Conservation (phyloP, 345 rosid genomes). For the Laguncularia racemosa region DNA sequence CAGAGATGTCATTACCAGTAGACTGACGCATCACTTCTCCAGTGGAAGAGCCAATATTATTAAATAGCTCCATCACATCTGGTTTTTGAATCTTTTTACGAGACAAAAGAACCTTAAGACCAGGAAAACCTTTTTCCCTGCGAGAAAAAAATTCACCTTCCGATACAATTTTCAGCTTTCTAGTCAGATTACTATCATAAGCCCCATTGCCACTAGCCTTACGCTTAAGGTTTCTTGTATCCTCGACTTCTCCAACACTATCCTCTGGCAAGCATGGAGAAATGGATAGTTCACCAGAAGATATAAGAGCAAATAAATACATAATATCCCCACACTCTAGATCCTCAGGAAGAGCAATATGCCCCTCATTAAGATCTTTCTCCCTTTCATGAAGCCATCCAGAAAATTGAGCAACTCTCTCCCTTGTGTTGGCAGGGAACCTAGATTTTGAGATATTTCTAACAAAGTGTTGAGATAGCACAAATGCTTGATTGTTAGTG, state of each 20-base stretch:
- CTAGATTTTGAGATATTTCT: constrained; percentile 64
- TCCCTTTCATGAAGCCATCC: constrained; percentile 56
- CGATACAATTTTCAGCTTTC: constrained; percentile 47
- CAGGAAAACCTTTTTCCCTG: constrained; percentile 93
- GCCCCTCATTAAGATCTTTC: constrained; percentile 47
- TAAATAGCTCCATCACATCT: constrained; percentile 44
- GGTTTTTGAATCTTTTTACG: constrained; percentile 35
- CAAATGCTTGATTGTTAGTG: constrained; percentile 64
- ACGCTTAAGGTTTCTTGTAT: constrained; percentile 64
- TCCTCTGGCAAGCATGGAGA: constrained; percentile 68
- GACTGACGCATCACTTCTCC: constrained; percentile 10
- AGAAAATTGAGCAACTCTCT: constrained; percentile 71
- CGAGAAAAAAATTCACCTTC: constrained; percentile 81
- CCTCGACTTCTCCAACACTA: constrained; percentile 95
- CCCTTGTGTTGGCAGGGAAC: constrained; percentile 75
- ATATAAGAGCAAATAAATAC: constrained; percentile 63
- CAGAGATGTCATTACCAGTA: constrained; percentile 24
- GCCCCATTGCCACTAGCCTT: constrained; percentile 54
- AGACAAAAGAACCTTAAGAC: constrained; percentile 48
- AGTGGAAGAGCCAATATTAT: constrained; percentile 24
- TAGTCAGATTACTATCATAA: constrained; percentile 35
- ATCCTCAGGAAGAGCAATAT: constrained; percentile 49
- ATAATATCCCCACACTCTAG: constrained; percentile 91
- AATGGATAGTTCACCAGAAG: constrained; percentile 66
- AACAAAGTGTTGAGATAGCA: constrained; percentile 74